phyloP scores from a whole-genome alignment of 192 early-diverging fungal genomes.

The Chytriomyces hyalinus region DNA sequence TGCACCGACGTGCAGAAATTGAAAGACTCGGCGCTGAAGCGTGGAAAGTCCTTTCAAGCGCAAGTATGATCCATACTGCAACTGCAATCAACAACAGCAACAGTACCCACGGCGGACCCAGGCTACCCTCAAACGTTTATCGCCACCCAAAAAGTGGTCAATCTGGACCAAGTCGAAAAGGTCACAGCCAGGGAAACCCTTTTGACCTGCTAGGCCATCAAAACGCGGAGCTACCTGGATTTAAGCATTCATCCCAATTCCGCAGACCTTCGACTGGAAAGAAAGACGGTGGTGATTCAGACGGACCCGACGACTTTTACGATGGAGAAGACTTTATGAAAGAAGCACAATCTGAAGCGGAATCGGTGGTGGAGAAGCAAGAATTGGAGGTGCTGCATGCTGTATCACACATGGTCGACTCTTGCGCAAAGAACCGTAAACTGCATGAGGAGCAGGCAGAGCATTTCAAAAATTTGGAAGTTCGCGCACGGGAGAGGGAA shows the following conservation, averaged over 20 bases:
- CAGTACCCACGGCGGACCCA: background rate
- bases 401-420: background rate
- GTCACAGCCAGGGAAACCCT: background rate
- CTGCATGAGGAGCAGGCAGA: background rate
- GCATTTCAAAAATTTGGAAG: background rate
- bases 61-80: background rate
- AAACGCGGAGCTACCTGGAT: background rate
- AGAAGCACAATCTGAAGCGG: background rate
- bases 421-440: background rate
- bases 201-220: too few species aligned
- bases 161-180: background rate
- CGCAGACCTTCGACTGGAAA: background rate
- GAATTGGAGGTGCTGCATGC: background rate
- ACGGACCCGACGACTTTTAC: background rate
- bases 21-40: background rate
- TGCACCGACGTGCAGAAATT: background rate
- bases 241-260: background rate
- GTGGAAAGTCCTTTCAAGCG: slow-evolving; percentile 5
- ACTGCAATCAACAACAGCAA: background rate
- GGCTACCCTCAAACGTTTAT: background rate
- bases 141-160: background rate
- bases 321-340: background rate
- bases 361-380: background rate
- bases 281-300: background rate
- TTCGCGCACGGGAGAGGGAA: background rate